Conservation (phyloP, 2,329 filamentous ascomycete species). For the Talaromyces marneffei region DNA sequence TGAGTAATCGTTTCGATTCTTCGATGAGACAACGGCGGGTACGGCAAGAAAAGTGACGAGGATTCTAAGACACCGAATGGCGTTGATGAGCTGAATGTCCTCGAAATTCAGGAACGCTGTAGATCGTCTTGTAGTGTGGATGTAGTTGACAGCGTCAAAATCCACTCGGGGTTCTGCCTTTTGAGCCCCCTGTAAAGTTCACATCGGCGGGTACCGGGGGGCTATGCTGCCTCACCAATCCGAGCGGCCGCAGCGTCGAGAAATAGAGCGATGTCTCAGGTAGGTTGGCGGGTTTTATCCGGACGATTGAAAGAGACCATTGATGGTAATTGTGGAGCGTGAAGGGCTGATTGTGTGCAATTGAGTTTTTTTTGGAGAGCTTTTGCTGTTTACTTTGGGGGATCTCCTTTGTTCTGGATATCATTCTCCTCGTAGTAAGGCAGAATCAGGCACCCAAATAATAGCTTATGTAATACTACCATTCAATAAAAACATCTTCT, state of each 20-base stretch:
- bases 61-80: background rate
- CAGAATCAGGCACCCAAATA: background rate
- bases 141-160: background rate
- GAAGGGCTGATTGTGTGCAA: background rate
- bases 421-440: background rate
- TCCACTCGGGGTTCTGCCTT: background rate
- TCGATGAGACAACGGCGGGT: constrained; percentile 6
- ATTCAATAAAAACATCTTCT: too few species aligned
- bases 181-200: constrained; percentile 8
- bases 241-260: constrained; percentile 14
- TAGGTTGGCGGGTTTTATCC: background rate
- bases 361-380: background rate
- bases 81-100: background rate
- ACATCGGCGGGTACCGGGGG: constrained; percentile 9
- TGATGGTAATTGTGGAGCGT: background rate
- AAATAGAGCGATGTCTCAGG: constrained; percentile 23
- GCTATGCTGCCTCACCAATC: constrained; percentile 11
- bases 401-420: background rate
- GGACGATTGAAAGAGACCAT: background rate
- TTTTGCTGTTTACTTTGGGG: background rate
- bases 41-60: background rate
- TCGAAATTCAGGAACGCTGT: background rate
- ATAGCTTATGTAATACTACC: background rate
- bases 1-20: background rate
- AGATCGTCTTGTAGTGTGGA: background rate